Evolutionary conservation across 1,284 basidiomycete species (phyloP).

Genomic region (Leccinum griseonigrum): DNA sequence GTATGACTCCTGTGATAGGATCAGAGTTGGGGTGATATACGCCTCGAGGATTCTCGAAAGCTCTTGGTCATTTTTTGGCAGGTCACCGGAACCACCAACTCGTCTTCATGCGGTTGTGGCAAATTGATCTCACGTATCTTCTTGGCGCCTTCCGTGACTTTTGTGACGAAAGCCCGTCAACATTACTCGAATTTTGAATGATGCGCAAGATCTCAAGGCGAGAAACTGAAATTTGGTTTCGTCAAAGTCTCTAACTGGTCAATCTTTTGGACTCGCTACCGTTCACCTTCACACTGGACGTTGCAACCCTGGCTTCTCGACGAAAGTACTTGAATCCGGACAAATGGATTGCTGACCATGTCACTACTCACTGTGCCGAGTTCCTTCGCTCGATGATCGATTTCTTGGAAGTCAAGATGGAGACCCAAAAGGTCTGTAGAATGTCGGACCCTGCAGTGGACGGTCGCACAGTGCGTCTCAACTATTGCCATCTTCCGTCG

Average conservation of each 20-base stretch:
- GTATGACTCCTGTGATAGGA: slow-evolving; percentile 40
- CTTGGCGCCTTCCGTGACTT: slow-evolving; percentile 88
- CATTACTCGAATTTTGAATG: slow-evolving; percentile 91
- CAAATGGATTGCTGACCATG: slow-evolving; percentile 92
- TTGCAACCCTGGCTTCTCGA: slow-evolving; percentile 90
- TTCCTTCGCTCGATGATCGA: slow-evolving; percentile 86
- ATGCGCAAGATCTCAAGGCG: slow-evolving; percentile 93
- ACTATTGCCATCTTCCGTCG: slow-evolving; percentile 94
- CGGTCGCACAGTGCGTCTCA: slow-evolving; percentile 74
- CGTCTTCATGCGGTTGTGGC: slow-evolving; percentile 96
- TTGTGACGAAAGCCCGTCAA: slow-evolving; percentile 92
- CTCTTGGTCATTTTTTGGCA: slow-evolving; percentile 88
- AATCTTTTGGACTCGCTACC: slow-evolving; percentile 85
- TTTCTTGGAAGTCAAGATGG: slow-evolving; percentile 91
- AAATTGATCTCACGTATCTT: slow-evolving; percentile 83
- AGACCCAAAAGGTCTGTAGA: slow-evolving; percentile 78
- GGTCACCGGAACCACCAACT: slow-evolving; percentile 94
- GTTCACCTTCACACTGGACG: slow-evolving; percentile 87
- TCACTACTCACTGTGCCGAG: slow-evolving; percentile 75
- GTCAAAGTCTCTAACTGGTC: slow-evolving; percentile 1
- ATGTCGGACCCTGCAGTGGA: slow-evolving; percentile 79
- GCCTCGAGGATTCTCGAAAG: slow-evolving; percentile 82
- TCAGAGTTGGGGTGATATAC: slow-evolving; percentile 85
- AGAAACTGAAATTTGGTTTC: slow-evolving; percentile 17
- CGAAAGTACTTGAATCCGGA: slow-evolving; percentile 94